A percentile compares a stretch with the other conserved stretches of the same genome.
These are phyloP conservation scores for Candida arabinofermentans DNA, from an alignment of 805 yeast species.

Conservation along the genomic window DNA sequence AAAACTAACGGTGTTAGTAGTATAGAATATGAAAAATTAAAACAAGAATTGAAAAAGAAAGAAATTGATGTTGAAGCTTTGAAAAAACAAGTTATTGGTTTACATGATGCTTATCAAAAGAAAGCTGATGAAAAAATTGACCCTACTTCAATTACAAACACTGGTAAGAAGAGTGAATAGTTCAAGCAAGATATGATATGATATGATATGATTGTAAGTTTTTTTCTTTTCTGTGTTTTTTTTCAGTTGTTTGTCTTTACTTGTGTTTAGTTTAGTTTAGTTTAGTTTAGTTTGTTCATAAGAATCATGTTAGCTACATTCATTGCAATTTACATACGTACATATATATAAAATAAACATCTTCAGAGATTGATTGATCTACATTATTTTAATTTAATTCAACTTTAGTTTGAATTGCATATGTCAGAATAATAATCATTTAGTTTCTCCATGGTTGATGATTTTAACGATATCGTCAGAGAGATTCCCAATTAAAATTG, in stretches of 20 bases:
- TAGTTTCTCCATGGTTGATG: slow-evolving; percentile 25
- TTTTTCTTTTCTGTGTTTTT: no score
- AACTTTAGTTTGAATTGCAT: slow-evolving; percentile 1
- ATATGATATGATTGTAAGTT: no score
- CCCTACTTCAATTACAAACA: not conserved
- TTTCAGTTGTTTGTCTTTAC: no score
- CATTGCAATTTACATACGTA: no score
- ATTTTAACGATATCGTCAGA: slow-evolving; percentile 28
- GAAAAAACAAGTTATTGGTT: slow-evolving; percentile 41
- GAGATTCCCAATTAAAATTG: slow-evolving; percentile 32
- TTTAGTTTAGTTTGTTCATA: no score
- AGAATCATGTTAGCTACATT: no score
- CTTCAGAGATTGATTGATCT: not conserved
- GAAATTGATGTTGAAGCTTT: slow-evolving; percentile 28
- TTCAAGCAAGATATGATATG: no score
- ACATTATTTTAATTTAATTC: not conserved
- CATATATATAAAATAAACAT: not conserved
- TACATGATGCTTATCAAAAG: slow-evolving; percentile 38
- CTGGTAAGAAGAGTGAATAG: slow-evolving; percentile 1
- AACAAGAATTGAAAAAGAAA: slow-evolving; percentile 14
- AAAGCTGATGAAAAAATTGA: slow-evolving; percentile 26
- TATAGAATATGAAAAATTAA: slow-evolving; percentile 17
- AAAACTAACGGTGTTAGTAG: slow-evolving; percentile 33
- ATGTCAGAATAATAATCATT: slow-evolving; percentile 18
- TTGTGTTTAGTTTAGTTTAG: no score